Base-by-base conservation (phyloP, 2,329 filamentous ascomycete genomes). In the Aspergillus floridensis region DNA sequence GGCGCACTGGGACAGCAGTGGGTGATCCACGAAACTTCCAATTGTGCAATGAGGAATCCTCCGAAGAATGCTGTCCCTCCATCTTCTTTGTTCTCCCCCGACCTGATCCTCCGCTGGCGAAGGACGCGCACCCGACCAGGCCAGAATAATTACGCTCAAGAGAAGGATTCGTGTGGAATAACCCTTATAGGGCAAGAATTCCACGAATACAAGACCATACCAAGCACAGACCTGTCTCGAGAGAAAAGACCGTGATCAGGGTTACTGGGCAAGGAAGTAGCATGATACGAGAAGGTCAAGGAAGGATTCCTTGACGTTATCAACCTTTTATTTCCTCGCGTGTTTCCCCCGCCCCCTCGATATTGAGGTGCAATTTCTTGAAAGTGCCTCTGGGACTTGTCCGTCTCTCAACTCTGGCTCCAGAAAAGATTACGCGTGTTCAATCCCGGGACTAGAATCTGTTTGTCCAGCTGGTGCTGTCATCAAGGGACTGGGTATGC, bases 21-120 rank as follows among this genome's bases (percentile, higher is more conserved):
- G 29, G n/a, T 29, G 51, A 22, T 44, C 47, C 49, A 24, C 50
- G 22, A 41, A 57, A 41, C 21, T 46, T 35, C 21, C 16, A 41
- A 32, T 47, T 12, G 26, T 46, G 38, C 52, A 26, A 54, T 54
- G 46, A 48, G 57, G 49, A 61, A 61, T 62, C 48, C 53, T 31
- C 61, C 65, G 57, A 60, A 61, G 66, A 68, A 68, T 68, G 66
- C 24, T 29, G 26, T 46, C 53, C 35, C 16, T 59, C 56, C 52
- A 29, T 48, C 57, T 56, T 61, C 58, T 63, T 60, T 62, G 62
- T 63, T 51, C 32, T 32, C 26, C 44, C 21, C 21, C 22, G 50
- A 44, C 8, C 32, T 47, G 22, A 44, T 50, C 53, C 32, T 16
- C 14, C 32, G 32, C 32, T 2, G 16, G 14, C 38, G 38, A 44